phyloP scores from a whole-genome alignment of 2,329 filamentous ascomycete genomes.

The Phyllachora maydis region DNA sequence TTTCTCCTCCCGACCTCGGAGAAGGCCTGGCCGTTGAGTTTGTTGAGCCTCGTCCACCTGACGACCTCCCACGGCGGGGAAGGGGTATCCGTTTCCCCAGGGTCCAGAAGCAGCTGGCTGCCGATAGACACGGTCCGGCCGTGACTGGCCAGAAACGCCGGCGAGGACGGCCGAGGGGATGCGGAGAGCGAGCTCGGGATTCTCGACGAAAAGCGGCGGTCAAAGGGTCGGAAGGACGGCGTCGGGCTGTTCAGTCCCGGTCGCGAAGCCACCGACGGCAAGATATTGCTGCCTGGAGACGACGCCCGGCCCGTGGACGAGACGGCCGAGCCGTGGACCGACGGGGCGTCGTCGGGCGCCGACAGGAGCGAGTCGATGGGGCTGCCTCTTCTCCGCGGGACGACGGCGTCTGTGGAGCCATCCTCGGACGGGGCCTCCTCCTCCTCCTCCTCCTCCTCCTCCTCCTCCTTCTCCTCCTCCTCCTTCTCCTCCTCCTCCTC shows the following conservation, averaged over 20 bases:
- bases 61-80: conserved; percentile 92
- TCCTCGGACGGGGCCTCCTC: conserved; percentile 26
- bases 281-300: conserved; percentile 53
- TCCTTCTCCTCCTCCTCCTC: too few species aligned
- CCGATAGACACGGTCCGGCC: conserved; percentile 64
- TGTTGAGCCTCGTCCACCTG: conserved; percentile 83
- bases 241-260: conserved; percentile 48
- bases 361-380: conserved; percentile 49
- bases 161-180: conserved; percentile 53
- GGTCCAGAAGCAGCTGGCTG: conserved; percentile 43
- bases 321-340: conserved; percentile 52
- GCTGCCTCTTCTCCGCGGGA: conserved; percentile 38
- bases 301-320: too few species aligned
- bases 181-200: conserved; percentile 39
- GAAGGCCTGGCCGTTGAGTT: conserved; percentile 75
- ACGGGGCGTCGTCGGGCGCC: conserved; percentile 67
- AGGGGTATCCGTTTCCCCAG: conserved; percentile 45
- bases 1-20: conserved; percentile 82
- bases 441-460: too few species aligned
- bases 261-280: conserved; percentile 48
- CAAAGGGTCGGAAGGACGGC: conserved; percentile 79
- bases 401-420: conserved; percentile 29
- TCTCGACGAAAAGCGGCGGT: conserved; percentile 81
- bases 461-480: too few species aligned
- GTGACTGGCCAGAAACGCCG: conserved; percentile 54